Base-by-base conservation (phyloP, 345 rosid species). In the Aethionema arabicum region DNA sequence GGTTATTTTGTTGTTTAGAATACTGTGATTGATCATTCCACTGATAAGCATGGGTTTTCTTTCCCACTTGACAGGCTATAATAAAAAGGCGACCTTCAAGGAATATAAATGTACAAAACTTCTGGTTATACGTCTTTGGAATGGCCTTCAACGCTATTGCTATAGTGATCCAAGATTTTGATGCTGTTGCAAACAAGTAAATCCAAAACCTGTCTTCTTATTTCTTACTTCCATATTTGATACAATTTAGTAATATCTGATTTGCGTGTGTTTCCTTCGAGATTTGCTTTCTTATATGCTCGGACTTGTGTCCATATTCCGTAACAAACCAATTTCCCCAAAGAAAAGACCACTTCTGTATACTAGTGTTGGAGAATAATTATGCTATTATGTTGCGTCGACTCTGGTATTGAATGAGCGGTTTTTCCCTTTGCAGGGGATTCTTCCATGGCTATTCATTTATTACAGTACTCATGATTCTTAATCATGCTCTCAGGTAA, bases 401-500 rank as follows among this genome's bases (percentile, higher is more conserved):
- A n/a, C 33, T 46, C n/a, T 52, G 45, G 56, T 46, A 40, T 12
- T 59, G 31, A 72, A 21, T 8, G 30, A 8, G 38, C 0, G 0
- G 29, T 8, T 60, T 44, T 67, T 73, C 35, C 47, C 32, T 43
- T 36, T 74, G 52, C 80, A 93, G 96, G 87, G 99, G 99, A 33
- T 93, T 93, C 78, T 93, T 93, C 76, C 96, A 93, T 68, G 99
- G 99, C 35, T 93, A 93, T 72, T 83, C 99, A 42, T 67, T 80
- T 12, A 80, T 87, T 55, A 90, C 96, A 9, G 70, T 70, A 66
- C 83, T 93, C 75, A 93, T 93, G 97, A 90, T 93, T 79, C 80
- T 93, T 68, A 90, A 93, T 69, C 99, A 93, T 69, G 97, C 97
- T 39, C 85, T 93, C 66, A 93, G 97, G 99, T 90, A 74, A 47